Evolutionary conservation across 768 basidiomycete species (phyloP), one percentile per base, ranked within the genome.

Genomic region (Auricularia sp.): DNA sequence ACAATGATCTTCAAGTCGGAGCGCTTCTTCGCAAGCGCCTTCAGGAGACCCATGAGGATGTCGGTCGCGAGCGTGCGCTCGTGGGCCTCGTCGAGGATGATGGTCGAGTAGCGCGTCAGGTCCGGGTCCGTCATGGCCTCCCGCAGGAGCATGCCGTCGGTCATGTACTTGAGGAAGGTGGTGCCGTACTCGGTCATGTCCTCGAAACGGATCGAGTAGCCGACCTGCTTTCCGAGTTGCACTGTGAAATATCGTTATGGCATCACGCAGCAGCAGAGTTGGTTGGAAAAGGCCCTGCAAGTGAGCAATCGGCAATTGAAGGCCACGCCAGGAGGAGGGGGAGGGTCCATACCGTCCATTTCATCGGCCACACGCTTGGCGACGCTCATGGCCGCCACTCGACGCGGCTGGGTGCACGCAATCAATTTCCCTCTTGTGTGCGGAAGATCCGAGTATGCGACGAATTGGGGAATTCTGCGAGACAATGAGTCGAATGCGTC

Each of bases 111-210:
- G 3, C 94, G 86, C 34, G 82, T 79, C 44, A 98, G 83, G 21
- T 84, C 82, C 8, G 92, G 90, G 75, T 98, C 96, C 75, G 95
- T 92, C 95, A 98, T 99, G 3, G 93, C 94, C 78, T 97, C 94
- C 21, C 94, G 87, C n/a, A 96, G 84, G 64, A 93, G 86, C 94
- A 98, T 97, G 83, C 96, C 97, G 70, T 99, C 97, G 16, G 97
- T 99, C 95, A 98, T 97, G 79, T 99, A 98, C 74, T 97, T 98
- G 67, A 99, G 81, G 76, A 99, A 97, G 0, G 97, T 98, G 36
- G 88, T 90, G 0, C 91, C 89, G 0, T 85, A 79, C 69, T 91
- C 83, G 53, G 96, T 90, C 91, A 93, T 89, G 73, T 98, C 97
- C 75, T 99, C 96, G 74, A 98, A 99, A 74, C 96, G 92, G 71